These are phyloP conservation scores for Diaporthe destruens DNA, from an alignment of 2,329 filamentous ascomycete genomes.

Conservation along the genomic window DNA sequence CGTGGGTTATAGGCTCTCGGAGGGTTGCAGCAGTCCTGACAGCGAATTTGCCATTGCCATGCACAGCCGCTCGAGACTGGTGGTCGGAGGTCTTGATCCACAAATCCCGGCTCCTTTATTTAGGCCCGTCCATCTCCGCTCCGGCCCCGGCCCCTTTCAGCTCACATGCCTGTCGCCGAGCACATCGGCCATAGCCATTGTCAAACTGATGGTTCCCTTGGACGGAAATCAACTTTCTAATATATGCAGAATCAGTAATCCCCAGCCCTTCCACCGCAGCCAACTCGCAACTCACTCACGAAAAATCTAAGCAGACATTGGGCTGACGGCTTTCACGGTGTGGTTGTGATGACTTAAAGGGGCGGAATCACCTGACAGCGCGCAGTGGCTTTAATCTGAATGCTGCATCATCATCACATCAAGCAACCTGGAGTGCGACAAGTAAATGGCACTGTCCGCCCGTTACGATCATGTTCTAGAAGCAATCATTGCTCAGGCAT, in stretches of 20 bases:
- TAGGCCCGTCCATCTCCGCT: neutral
- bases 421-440: neutral
- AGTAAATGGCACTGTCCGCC: neutral
- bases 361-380: slow-evolving; percentile 37
- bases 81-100: slow-evolving; percentile 3
- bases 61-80: neutral
- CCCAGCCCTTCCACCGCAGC: neutral
- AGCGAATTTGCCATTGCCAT: neutral
- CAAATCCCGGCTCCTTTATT: slow-evolving; percentile 5
- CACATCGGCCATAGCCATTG: neutral
- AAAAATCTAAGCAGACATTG: neutral
- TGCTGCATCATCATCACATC: neutral
- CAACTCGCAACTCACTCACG: neutral
- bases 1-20: neutral
- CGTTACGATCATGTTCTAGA: neutral
- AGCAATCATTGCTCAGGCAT: slow-evolving; percentile 2
- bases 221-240: rapidly evolving
- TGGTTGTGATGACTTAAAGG: neutral
- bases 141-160: neutral
- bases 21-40: neutral
- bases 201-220: neutral
- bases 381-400: neutral
- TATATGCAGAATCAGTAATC: neutral
- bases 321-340: neutral
- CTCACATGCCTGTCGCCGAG: neutral